Evolutionary conservation across 2,329 filamentous ascomycete species (phyloP).

Genomic region (Fusarium buharicum): DNA sequence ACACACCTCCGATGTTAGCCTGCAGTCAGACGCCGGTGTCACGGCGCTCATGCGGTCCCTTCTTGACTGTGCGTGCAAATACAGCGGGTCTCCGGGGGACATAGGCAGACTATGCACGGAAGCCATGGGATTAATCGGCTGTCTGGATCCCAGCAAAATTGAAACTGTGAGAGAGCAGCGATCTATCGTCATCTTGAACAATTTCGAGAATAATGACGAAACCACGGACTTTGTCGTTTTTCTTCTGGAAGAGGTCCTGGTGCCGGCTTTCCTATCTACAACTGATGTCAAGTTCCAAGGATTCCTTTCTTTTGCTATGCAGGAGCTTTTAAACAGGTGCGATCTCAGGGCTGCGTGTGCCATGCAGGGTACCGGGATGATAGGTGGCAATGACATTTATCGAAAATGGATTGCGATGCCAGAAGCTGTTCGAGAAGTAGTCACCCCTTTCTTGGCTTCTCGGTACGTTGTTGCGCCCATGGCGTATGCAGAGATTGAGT

Average conservation of each 20-base stretch:
- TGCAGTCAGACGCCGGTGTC: constrained; percentile 83
- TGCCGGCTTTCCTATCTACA: constrained; percentile 90
- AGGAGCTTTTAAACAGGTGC: constrained; percentile 84
- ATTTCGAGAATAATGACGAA: constrained; percentile 82
- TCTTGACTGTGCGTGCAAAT: constrained; percentile 85
- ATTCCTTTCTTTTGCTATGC: constrained; percentile 93
- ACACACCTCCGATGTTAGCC: constrained; percentile 81
- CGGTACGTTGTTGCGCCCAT: constrained; percentile 79
- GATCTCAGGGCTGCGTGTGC: constrained; percentile 71
- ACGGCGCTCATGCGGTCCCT: constrained; percentile 78
- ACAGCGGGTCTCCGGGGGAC: constrained; percentile 72
- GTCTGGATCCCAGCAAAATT: constrained; percentile 88
- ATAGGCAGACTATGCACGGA: constrained; percentile 80
- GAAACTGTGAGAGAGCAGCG: constrained; percentile 81
- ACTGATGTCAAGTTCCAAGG: constrained; percentile 89
- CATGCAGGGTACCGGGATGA: constrained; percentile 52
- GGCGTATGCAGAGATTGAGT: constrained; percentile 66
- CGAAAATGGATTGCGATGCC: constrained; percentile 82
- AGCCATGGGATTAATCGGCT: constrained; percentile 89
- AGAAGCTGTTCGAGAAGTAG: constrained; percentile 78
- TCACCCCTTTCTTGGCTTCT: constrained; percentile 90
- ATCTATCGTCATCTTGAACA: constrained; percentile 86
- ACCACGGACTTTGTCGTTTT: constrained; percentile 87
- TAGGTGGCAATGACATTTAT: constrained; percentile 69
- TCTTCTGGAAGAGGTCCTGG: constrained; percentile 85